These are phyloP conservation scores for Pseudogymnoascus verrucosus DNA, from an alignment of 2,329 filamentous ascomycete genomes.

Conservation along the genomic window DNA sequence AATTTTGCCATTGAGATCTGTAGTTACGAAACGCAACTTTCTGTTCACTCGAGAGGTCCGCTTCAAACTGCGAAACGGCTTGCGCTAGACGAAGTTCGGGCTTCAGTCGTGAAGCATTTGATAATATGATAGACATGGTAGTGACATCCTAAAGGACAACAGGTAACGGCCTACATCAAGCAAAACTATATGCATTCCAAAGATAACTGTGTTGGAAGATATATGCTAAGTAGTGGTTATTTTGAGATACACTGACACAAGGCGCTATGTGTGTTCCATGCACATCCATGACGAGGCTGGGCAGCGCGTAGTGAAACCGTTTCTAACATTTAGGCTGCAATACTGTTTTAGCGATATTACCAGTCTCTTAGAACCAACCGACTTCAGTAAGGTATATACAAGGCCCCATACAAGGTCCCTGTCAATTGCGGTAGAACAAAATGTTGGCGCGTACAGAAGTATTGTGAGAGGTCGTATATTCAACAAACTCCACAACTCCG, in stretches of 20 bases:
- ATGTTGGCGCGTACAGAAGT: background rate
- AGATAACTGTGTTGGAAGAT: background rate
- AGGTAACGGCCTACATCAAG: background rate
- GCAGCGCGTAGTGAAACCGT: background rate
- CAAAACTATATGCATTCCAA: background rate
- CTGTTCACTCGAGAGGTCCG: conserved; percentile 29
- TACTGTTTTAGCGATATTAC: background rate
- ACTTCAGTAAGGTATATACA: background rate
- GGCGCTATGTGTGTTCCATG: background rate
- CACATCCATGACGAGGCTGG: background rate
- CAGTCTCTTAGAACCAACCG: background rate
- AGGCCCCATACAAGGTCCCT: background rate
- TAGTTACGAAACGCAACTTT: conserved; percentile 26
- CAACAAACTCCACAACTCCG: background rate
- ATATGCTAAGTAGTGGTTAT: background rate
- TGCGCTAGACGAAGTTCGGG: conserved; percentile 34
- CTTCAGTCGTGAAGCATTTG: conserved; percentile 19
- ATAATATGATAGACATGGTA: conserved; percentile 10
- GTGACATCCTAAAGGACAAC: background rate
- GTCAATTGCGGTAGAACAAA: background rate
- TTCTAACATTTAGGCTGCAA: background rate
- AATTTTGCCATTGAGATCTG: conserved; percentile 16
- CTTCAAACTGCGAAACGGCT: conserved; percentile 34
- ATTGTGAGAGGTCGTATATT: background rate
- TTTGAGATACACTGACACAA: background rate